Conservation (phyloP, 2,329 filamentous ascomycete genomes). For the Botryotinia globosa region DNA sequence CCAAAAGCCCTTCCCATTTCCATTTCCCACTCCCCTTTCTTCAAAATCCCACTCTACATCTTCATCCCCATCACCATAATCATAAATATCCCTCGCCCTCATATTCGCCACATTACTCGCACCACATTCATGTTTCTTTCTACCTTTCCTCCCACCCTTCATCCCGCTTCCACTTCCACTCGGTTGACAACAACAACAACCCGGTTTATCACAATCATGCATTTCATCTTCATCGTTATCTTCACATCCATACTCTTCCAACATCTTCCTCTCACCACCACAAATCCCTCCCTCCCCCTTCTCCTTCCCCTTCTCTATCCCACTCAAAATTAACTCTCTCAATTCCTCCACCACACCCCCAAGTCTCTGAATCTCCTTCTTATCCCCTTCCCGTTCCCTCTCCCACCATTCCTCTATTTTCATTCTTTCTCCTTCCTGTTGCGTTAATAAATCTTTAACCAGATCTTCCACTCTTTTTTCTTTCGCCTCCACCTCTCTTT, state of each 20-base stretch:
- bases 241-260: neutral
- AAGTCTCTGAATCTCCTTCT: neutral
- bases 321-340: neutral
- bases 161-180: neutral
- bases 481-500: neutral
- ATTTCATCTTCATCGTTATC: neutral
- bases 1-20: neutral
- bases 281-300: neutral
- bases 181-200: neutral
- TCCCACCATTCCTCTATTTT: neutral
- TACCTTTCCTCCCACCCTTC: neutral
- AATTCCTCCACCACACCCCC: neutral
- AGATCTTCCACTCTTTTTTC: neutral
- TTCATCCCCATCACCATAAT: neutral
- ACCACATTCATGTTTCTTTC: neutral
- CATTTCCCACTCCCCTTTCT: no score
- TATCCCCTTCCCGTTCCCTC: neutral
- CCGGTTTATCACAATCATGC: neutral
- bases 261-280: neutral
- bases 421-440: neutral
- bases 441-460: neutral
- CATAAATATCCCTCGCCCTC: slow-evolving; percentile 8
- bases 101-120: slow-evolving; percentile 8
- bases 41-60: neutral
- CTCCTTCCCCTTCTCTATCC: neutral